Conservation (phyloP, 1,284 basidiomycete species). For the Inonotus obliquus region DNA sequence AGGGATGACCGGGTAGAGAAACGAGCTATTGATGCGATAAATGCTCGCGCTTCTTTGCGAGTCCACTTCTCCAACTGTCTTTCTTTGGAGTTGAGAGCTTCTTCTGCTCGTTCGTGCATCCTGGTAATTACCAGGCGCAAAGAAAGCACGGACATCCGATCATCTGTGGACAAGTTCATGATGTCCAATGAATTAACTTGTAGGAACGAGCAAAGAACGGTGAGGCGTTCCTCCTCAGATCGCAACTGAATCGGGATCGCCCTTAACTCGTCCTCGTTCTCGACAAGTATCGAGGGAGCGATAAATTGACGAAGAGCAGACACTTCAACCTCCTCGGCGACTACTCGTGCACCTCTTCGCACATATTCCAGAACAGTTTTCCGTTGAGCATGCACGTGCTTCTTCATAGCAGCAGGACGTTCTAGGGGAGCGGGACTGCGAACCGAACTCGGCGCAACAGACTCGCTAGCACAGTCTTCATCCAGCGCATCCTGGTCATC, state of each 20-base stretch:
- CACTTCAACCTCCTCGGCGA: constrained; percentile 52
- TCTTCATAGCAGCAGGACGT: constrained; percentile 6
- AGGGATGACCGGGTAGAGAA: constrained; percentile 20
- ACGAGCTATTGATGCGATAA: constrained; percentile 48
- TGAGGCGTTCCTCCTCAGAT: constrained; percentile 48
- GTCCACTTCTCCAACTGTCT: constrained; percentile 68
- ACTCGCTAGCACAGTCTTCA: constrained; percentile 20
- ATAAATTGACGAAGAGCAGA: constrained; percentile 34
- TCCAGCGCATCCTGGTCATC: constrained; percentile 23
- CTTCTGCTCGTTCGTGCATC: constrained; percentile 45
- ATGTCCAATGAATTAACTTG: constrained; percentile 51
- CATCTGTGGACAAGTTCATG: constrained; percentile 38
- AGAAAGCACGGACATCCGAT: constrained; percentile 46
- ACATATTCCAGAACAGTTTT: constrained; percentile 62
- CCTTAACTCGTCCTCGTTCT: constrained; percentile 28
- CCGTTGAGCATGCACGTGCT: constrained; percentile 19
- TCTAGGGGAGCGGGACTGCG: constrained; percentile 27
- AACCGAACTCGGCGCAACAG: constrained; percentile 30
- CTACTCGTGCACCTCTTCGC: constrained; percentile 65
- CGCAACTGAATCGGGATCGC: constrained; percentile 37
- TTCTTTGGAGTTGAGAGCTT: constrained; percentile 42
- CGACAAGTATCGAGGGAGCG: not conserved
- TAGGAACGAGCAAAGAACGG: constrained; percentile 52
- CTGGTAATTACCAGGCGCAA: constrained; percentile 56
- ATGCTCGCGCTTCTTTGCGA: constrained; percentile 54